phyloP scores from a whole-genome alignment of 1,284 basidiomycete genomes.

The Moesziomyces sp. region DNA sequence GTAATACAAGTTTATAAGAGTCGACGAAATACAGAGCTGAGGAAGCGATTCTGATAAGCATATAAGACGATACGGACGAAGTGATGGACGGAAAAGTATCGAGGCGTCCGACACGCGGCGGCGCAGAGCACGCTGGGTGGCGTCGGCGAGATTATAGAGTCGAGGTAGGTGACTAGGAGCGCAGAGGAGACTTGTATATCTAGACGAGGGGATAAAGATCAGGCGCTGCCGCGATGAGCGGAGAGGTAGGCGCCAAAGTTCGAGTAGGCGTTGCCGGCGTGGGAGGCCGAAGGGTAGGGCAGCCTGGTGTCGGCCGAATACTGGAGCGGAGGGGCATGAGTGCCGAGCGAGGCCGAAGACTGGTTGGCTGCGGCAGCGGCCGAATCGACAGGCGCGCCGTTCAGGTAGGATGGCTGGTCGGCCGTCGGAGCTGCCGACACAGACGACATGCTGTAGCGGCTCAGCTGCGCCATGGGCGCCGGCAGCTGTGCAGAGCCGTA shows the following conservation, averaged over 20 bases:
- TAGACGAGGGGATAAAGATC: background rate
- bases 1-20: background rate
- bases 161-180: background rate
- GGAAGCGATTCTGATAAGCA: background rate
- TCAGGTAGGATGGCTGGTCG: slow-evolving; percentile 17
- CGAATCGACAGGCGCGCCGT: slow-evolving; percentile 8
- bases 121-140: background rate
- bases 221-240: slow-evolving; percentile 53
- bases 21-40: background rate
- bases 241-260: slow-evolving; percentile 53
- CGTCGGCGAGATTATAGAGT: background rate
- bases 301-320: slow-evolving; percentile 17
- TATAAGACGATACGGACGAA: background rate
- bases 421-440: slow-evolving; percentile 17
- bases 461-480: slow-evolving; percentile 23
- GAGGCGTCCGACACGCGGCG: background rate
- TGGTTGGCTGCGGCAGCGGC: slow-evolving; percentile 3
- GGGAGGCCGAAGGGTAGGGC: slow-evolving; percentile 8
- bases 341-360: slow-evolving; percentile 2
- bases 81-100: background rate
- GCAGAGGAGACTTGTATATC: background rate
- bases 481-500: slow-evolving; percentile 21
- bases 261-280: slow-evolving; percentile 12
- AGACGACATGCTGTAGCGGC: slow-evolving; percentile 42
- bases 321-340: slow-evolving; percentile 19